phyloP scores from a whole-genome alignment of 2,329 filamentous ascomycete species.

The Calonectria leucothoes region DNA sequence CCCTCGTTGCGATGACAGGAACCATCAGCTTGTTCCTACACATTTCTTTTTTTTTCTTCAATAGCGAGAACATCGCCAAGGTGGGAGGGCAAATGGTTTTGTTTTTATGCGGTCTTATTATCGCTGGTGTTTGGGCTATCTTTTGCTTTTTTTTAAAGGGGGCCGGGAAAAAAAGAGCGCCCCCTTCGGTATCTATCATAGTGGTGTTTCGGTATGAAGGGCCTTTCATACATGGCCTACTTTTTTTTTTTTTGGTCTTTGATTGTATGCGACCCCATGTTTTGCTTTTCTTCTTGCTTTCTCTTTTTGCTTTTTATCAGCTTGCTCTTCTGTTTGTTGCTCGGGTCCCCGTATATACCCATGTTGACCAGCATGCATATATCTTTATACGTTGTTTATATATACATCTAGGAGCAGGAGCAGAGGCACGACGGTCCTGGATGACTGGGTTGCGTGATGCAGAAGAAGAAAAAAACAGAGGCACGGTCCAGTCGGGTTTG shows the following conservation, averaged over 20 bases:
- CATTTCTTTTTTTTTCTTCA: background rate
- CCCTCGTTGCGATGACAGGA: background rate
- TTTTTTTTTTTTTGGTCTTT: background rate
- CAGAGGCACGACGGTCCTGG: background rate
- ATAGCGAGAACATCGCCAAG: background rate
- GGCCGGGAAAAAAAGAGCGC: conserved; percentile 18
- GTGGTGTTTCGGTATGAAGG: conserved; percentile 3
- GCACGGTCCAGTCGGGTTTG: background rate
- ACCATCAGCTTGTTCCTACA: background rate
- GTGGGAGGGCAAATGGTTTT: conserved; percentile 5
- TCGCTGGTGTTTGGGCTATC: background rate
- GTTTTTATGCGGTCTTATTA: conserved; percentile 3
- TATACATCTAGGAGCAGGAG: background rate
- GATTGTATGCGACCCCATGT: background rate
- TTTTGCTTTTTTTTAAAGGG: background rate
- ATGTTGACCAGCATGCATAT: conserved; percentile 6
- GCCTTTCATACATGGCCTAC: background rate
- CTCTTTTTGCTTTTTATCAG: background rate
- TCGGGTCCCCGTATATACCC: conserved; percentile 1
- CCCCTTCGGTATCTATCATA: conserved; percentile 13
- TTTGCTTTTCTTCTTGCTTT: conserved; percentile 2
- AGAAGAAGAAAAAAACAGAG: background rate
- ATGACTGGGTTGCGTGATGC: background rate
- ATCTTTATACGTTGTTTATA: conserved; percentile 5
- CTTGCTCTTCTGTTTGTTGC: conserved; percentile 3